Base-by-base conservation (phyloP, 495 filamentous ascomycete genomes). In the Thozetella sp. region DNA sequence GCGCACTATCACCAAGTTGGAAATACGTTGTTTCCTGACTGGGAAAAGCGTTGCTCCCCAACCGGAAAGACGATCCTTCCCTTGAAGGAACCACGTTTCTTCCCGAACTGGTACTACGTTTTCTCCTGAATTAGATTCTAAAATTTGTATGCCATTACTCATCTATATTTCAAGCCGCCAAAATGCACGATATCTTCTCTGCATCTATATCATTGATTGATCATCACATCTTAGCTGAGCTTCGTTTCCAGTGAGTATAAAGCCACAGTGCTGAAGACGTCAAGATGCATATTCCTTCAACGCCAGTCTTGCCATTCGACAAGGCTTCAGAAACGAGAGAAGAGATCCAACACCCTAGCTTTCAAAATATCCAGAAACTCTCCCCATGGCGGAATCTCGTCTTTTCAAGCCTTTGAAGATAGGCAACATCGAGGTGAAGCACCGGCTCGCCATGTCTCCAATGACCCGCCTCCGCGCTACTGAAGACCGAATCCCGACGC, bases 401-500 rank as follows among this genome's bases (percentile, higher is more conserved):
- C 26, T 60, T 2, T 78, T 78, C 66, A 59, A 73, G 43, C 74
- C 73, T 24, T 63, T 77, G 27, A 70, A 67, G 50, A 54, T 76
- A 12, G 73, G 73, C 55, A 69, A 63, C 20, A 55, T 61, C 34
- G 62, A 62, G 13, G 63, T 78, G 17, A 25, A 66, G 40, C 68
- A 78, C 56, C 67, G 72, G n/a, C 54, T 76, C 20, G 66, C 63
- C 12, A 67, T 74, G 63, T 68, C 70, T 2, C 72, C 75, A 2
- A 54, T 76, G 20, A 78, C 76, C 2, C 70, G 76, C 2, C 71
- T 62, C 53, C 76, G 76, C 15, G 67, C 69, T 6, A 60, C 67
- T 22, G 53, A 57, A 24, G 61, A 74, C 19, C 75, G 76, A 25
- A 77, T 83, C 24, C 80, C 78, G 2, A 71, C 76, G n/a, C 72